A percentile compares a stretch with the other conserved stretches of the same genome.
phyloP scores from a whole-genome alignment of 192 early-diverging fungal genomes.

The Podila clonocystis region DNA sequence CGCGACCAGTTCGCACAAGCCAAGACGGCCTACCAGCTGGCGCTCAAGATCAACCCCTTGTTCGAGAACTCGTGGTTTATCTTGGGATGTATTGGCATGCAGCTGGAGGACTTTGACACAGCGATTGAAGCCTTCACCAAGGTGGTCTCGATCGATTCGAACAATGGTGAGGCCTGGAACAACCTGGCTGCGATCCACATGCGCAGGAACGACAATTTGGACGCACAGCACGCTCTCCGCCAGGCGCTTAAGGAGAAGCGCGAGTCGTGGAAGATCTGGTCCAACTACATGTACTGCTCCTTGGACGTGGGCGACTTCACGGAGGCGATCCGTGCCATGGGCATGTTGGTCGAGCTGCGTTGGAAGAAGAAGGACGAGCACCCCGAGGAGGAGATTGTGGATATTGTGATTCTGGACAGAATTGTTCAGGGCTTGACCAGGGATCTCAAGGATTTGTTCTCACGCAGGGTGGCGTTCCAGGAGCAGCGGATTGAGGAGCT shows the following conservation, averaged over 20 bases:
- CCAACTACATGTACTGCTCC: constrained; percentile 86
- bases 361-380: constrained; percentile 73
- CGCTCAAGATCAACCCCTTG: constrained; percentile 90
- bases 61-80: constrained; percentile 98
- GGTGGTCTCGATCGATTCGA: constrained; percentile 73
- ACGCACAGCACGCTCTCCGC: constrained; percentile 84
- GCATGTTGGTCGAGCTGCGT: constrained; percentile 79
- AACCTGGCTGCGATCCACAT: constrained; percentile 92
- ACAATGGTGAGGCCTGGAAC: constrained; percentile 97
- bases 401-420: constrained; percentile 80
- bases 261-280: constrained; percentile 94
- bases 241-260: constrained; percentile 83
- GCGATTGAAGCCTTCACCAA: constrained; percentile 82
- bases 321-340: constrained; percentile 88
- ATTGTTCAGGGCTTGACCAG: constrained; percentile 75
- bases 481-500: constrained; percentile 66
- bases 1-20: constrained; percentile 66
- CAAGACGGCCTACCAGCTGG: constrained; percentile 82
- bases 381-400: constrained; percentile 78
- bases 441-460: constrained; percentile 64
- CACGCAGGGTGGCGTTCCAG: constrained; percentile 59
- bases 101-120: constrained; percentile 76
- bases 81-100: constrained; percentile 93
- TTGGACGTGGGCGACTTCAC: constrained; percentile 82
- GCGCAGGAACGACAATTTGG: constrained; percentile 71